Percentiles rank a stretch among this genome's conserved stretches.
Evolutionary conservation across 2,329 filamentous ascomycete genomes (phyloP).

Genomic region (Beauveria asiatica): DNA sequence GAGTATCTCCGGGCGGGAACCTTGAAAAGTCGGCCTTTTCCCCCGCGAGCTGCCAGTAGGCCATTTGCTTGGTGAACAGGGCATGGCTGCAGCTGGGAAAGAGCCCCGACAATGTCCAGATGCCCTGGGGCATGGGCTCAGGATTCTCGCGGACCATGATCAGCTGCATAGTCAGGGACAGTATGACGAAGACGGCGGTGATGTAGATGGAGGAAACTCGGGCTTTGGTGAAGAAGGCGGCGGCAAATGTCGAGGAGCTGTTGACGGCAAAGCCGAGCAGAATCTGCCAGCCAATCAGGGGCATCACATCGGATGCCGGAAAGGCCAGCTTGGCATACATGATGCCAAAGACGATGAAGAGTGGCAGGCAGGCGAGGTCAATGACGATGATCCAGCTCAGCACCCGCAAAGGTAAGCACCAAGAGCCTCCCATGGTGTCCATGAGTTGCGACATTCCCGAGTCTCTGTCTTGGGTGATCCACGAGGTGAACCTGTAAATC

Average conservation of each 20-base stretch:
- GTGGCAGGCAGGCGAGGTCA: constrained; percentile 26
- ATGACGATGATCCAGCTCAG: constrained; percentile 20
- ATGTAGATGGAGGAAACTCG: constrained; percentile 23
- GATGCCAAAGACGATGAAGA: constrained; percentile 29
- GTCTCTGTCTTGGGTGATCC: constrained; percentile 23
- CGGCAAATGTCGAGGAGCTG: constrained; percentile 51
- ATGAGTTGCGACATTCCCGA: constrained; percentile 24
- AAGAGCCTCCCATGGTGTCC: constrained; percentile 36
- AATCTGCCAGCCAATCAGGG: constrained; percentile 35
- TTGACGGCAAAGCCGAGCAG: constrained; percentile 45
- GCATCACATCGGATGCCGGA: neutral
- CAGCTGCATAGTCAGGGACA: constrained; percentile 14
- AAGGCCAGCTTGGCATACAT: neutral
- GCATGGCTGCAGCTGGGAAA: constrained; percentile 19
- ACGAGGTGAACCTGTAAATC: constrained; percentile 9
- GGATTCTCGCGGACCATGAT: neutral
- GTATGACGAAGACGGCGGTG: constrained; percentile 20
- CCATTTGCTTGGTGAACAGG: constrained; percentile 19
- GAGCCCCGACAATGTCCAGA: constrained; percentile 13
- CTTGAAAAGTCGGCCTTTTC: constrained; percentile 6
- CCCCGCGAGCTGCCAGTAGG: constrained; percentile 15
- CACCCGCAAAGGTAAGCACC: constrained; percentile 18
- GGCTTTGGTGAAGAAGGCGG: constrained; percentile 27
- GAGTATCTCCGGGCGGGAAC: constrained; percentile 3
- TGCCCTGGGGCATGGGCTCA: neutral